Conservation (phyloP, 768 basidiomycete species). For the Pleurotus cornucopiae region DNA sequence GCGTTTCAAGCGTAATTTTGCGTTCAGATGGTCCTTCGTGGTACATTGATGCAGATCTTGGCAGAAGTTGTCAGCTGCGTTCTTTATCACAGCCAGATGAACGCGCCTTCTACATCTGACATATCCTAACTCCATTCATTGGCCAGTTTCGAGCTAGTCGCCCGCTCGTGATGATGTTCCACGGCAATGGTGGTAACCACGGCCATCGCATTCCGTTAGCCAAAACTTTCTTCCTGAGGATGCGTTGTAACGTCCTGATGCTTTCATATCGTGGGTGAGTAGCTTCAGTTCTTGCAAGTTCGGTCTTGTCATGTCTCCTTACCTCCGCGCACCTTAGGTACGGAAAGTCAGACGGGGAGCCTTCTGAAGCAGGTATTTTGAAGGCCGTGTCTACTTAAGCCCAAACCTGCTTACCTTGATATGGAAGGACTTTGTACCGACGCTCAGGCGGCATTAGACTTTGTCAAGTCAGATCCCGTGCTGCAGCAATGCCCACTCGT, state of each 20-base stretch:
- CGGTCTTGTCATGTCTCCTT: not conserved
- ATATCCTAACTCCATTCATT: not conserved
- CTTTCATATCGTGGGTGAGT: slow-evolving; percentile 87
- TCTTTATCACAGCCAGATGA: too few relatives aligned
- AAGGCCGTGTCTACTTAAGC: not conserved
- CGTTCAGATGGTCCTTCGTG: not conserved
- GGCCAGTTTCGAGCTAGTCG: slow-evolving; percentile 42
- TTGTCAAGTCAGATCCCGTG: slow-evolving; percentile 56
- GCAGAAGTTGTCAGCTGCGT: too few relatives aligned
- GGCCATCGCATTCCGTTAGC: slow-evolving; percentile 92
- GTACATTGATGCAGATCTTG: too few relatives aligned
- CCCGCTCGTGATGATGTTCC: slow-evolving; percentile 91
- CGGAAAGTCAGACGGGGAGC: slow-evolving; percentile 81
- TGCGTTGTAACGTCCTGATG: slow-evolving; percentile 94
- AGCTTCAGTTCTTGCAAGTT: not conserved
- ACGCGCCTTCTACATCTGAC: too few relatives aligned
- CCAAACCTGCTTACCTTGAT: not conserved
- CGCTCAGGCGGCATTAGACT: slow-evolving; percentile 80
- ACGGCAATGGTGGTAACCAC: slow-evolving; percentile 84
- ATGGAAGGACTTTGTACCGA: slow-evolving; percentile 76
- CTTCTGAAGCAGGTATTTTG: slow-evolving; percentile 72
- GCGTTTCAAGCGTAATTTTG: not conserved
- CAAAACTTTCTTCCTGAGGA: slow-evolving; percentile 70
- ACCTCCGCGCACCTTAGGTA: slow-evolving; percentile 48
- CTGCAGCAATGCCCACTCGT: slow-evolving; percentile 70